These are phyloP conservation scores for Rhynchosporium secalis DNA, from an alignment of 2,329 filamentous ascomycete genomes.

Conservation along the genomic window DNA sequence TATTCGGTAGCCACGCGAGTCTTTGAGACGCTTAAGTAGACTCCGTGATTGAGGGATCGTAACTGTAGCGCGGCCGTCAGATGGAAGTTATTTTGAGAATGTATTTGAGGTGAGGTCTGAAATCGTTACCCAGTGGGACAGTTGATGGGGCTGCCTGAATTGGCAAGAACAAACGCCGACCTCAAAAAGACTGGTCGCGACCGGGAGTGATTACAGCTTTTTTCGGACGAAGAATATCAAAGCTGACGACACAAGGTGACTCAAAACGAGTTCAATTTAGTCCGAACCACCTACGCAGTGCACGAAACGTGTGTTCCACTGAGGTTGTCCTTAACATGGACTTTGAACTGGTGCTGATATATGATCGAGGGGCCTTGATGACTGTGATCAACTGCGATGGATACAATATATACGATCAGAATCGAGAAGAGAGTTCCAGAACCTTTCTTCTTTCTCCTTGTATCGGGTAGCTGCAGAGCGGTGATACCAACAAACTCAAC, in stretches of 20 bases:
- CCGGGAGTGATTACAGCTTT: neutral
- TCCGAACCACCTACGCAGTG: too few species aligned
- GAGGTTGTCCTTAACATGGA: neutral
- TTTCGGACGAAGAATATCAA: neutral
- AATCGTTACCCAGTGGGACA: neutral
- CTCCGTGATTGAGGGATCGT: too few species aligned
- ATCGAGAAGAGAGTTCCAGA: conserved; percentile 2
- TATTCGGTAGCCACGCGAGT: neutral
- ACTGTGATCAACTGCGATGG: neutral
- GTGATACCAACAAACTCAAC: conserved; percentile 17
- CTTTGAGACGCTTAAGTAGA: neutral
- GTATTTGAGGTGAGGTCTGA: neutral
- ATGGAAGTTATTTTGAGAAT: neutral
- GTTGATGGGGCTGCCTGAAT: neutral
- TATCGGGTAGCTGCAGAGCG: conserved; percentile 24
- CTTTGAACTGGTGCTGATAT: neutral
- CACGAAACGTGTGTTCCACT: neutral
- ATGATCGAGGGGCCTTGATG: neutral
- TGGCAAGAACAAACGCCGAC: conserved; percentile 1
- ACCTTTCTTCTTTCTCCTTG: conserved; percentile 9
- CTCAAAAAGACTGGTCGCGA: neutral
- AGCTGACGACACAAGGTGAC: too few species aligned
- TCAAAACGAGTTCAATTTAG: too few species aligned
- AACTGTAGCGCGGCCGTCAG: neutral
- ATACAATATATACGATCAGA: conserved; percentile 3